These are phyloP conservation scores for Solanum chmielewskii DNA, from an alignment of 257 asterid species.

Conservation along the genomic window DNA sequence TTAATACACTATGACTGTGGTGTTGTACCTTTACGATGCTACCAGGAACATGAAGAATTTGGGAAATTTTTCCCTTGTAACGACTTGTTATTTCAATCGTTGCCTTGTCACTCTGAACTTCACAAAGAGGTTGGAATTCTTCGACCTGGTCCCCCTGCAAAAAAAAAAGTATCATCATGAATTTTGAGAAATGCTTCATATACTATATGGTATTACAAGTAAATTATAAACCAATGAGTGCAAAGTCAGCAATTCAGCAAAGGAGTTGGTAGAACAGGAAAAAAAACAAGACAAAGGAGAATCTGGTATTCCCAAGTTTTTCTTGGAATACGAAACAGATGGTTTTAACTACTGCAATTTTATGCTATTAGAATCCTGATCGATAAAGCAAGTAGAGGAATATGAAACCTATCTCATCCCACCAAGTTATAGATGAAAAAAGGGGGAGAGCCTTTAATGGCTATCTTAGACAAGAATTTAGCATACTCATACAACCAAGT, in stretches of 20 bases:
- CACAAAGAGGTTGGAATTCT: slow-evolving; percentile 96
- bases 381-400: background rate
- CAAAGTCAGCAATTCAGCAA: background rate
- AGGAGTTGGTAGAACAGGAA: background rate
- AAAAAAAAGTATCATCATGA: background rate
- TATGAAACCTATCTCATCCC: background rate
- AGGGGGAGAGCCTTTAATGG: background rate
- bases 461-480: background rate
- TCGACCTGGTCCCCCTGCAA: slow-evolving; percentile 82
- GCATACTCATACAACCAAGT: background rate
- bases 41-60: slow-evolving; percentile 73
- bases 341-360: background rate
- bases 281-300: background rate
- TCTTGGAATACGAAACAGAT: background rate
- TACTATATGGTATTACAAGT: background rate
- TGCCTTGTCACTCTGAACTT: slow-evolving; percentile 98
- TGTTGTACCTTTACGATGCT: slow-evolving; percentile 65
- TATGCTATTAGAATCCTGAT: background rate
- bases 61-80: slow-evolving; percentile 67
- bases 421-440: background rate
- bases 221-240: background rate
- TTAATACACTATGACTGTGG: background rate
- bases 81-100: slow-evolving; percentile 97
- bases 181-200: background rate
- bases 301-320: background rate